Conservation (phyloP, 306 rosid genomes). For the Canavalia ensiformis region DNA sequence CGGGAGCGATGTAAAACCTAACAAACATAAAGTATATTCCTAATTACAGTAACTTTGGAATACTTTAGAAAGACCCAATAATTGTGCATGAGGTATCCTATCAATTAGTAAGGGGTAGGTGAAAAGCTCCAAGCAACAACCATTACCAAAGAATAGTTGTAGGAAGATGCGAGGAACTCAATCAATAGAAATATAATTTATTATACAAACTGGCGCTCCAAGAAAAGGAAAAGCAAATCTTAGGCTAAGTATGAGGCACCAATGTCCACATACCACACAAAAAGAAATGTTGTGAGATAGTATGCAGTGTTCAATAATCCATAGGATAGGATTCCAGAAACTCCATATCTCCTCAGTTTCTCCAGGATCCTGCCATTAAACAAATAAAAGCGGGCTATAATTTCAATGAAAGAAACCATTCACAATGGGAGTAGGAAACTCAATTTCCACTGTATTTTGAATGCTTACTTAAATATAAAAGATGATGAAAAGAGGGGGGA, state of each 20-base stretch:
- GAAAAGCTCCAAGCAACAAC: constrained; percentile 7
- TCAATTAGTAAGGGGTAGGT: neutral
- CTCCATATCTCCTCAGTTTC: constrained; percentile 79
- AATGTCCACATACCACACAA: constrained; percentile 77
- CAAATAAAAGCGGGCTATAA: constrained; percentile 44
- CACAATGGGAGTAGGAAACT: constrained; percentile 31
- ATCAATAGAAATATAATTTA: constrained; percentile 23
- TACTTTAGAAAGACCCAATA: constrained; percentile 11
- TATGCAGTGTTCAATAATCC: constrained; percentile 88
- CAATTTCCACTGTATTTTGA: constrained; percentile 18
- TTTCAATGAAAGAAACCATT: neutral
- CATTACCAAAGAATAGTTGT: neutral
- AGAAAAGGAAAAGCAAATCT: constrained; percentile 24
- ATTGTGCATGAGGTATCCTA: constrained; percentile 14
- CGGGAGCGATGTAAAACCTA: constrained; percentile 92
- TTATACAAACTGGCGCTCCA: neutral
- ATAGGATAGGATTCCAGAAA: constrained; percentile 84
- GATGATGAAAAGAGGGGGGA: neutral
- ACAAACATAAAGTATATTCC: constrained; percentile 42
- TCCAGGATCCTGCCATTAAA: constrained; percentile 63
- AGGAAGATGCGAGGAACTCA: constrained; percentile 11
- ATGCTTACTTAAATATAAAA: neutral
- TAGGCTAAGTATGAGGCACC: neutral
- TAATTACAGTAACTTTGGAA: constrained; percentile 8
- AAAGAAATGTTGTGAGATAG: constrained; percentile 80